A percentile compares a stretch with the other conserved stretches of the same genome.
Evolutionary conservation across 768 basidiomycete genomes (phyloP).

Genomic region (Sistotremastrum suecicum): DNA sequence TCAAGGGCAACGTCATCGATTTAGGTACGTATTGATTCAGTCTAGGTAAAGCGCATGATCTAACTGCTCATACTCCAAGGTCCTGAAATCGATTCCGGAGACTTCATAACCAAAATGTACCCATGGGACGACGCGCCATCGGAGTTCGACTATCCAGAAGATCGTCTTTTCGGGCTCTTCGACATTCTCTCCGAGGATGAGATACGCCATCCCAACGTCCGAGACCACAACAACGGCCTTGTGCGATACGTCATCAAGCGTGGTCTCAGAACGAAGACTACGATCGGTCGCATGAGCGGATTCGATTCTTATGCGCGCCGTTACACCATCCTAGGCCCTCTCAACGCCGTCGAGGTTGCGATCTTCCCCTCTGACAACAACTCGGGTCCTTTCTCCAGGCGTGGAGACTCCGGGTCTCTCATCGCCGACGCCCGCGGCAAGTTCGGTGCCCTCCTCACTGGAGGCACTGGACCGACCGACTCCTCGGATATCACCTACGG

Average conservation of each 20-base stretch:
- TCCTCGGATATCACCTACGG: constrained; percentile 7
- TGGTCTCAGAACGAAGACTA: constrained; percentile 21
- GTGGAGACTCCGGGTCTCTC: constrained; percentile 23
- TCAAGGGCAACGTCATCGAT: constrained; percentile 21
- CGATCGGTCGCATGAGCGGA: constrained; percentile 21
- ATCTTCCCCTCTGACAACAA: constrained; percentile 17
- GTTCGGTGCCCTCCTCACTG: constrained; percentile 18
- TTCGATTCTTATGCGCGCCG: constrained; percentile 20
- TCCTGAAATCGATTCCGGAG: neutral
- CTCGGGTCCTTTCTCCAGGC: constrained; percentile 18
- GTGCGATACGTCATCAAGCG: constrained; percentile 19
- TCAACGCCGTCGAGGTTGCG: constrained; percentile 17
- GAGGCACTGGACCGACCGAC: constrained; percentile 9
- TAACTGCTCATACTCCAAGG: neutral
- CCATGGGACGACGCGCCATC: neutral
- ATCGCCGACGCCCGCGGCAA: constrained; percentile 20
- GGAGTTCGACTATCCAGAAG: constrained; percentile 6
- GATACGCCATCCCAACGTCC: constrained; percentile 5
- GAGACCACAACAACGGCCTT: constrained; percentile 2
- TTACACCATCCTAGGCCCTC: constrained; percentile 12
- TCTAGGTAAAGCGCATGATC: constrained; percentile 13
- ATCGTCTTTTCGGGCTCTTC: constrained; percentile 7
- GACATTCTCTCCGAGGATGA: constrained; percentile 6
- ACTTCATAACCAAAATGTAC: neutral
- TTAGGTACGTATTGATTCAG: constrained; percentile 21